Evolutionary conservation across 2,329 filamentous ascomycete genomes (phyloP).

Genomic region (Elsinoe batatas): DNA sequence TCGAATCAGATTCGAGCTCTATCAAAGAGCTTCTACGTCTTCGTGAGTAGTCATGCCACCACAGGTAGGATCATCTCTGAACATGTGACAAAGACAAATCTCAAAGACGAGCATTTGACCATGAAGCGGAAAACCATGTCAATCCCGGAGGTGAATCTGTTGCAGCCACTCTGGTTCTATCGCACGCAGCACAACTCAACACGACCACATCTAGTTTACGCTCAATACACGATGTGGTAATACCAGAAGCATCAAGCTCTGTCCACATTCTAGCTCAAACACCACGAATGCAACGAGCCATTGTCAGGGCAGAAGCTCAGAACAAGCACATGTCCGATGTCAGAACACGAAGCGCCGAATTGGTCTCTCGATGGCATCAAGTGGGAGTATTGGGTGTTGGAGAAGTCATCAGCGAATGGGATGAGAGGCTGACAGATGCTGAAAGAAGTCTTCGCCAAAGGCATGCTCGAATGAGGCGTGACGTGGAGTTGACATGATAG

Average conservation of each 20-base stretch:
- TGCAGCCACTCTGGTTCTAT: slow-evolving; percentile 31
- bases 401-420: slow-evolving; percentile 60
- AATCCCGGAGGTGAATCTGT: background rate
- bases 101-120: slow-evolving; percentile 12
- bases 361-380: slow-evolving; percentile 58
- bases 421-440: slow-evolving; percentile 54
- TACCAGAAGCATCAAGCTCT: slow-evolving; percentile 35
- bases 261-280: slow-evolving; percentile 48
- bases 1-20: slow-evolving; percentile 31
- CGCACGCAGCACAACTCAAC: slow-evolving; percentile 35
- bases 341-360: slow-evolving; percentile 50
- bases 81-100: background rate
- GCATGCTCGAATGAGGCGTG: slow-evolving; percentile 48
- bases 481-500: slow-evolving; percentile 34
- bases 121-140: slow-evolving; percentile 15
- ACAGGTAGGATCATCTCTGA: slow-evolving; percentile 15
- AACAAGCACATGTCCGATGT: slow-evolving; percentile 52
- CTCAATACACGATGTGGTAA: slow-evolving; percentile 34
- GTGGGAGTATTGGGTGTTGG: slow-evolving; percentile 58
- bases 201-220: slow-evolving; percentile 35
- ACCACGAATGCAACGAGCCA: slow-evolving; percentile 53
- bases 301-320: slow-evolving; percentile 53
- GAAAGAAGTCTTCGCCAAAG: slow-evolving; percentile 56
- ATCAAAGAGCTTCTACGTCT: slow-evolving; percentile 33
- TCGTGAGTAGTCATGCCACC: slow-evolving; percentile 27